Evolutionary conservation across 2,329 filamentous ascomycete genomes (phyloP), one percentile per base, ranked within the genome.

Genomic region (Penicillium sp.): DNA sequence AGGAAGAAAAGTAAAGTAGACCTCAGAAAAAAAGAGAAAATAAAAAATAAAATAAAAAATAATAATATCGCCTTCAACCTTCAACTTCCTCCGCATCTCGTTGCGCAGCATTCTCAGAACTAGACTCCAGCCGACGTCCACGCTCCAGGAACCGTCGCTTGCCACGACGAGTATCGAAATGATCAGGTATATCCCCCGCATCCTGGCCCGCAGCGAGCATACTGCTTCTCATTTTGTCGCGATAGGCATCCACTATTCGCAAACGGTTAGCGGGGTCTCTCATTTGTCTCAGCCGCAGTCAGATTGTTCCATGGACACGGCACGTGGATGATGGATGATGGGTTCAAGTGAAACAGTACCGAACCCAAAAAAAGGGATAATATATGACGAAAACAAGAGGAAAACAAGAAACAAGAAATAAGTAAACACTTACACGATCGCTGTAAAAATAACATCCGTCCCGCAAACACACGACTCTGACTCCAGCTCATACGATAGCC

Each of bases 401-500:
- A 15, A 50, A 9, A 51, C 15, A 48, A 37, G 53, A 54, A n/a
- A 58, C 15, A 53, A 17, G 49, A 19, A 52, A 40, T n/a, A 19
- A 35, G 31, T 7, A 19, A 6, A 25, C 13, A 89, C 92, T 86
- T 80, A 96, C 93, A 80, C 67, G 93, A 93, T 81, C 91, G 87
- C 75, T 97, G 93, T 68, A 97, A 80, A 75, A 97, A 97, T 48
- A 96, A 82, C 41, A 89, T 91, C 66, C 91, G 84, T 13, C 89
- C 90, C 1, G 92, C 88, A 79, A 97, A 97, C 12, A 93, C 90
- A 69, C 93, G 84, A 73, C 92, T 94, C 78, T 97, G 93, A 54
- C 93, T 88, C 93, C 94, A 99, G 49, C 91, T 93, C 90, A 99
- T 95, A 47, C 93, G 86, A 74, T 95, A 96, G 2, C 92, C 93